Conservation (phyloP, 257 asterid species). For the Nicotiana knightiana region DNA sequence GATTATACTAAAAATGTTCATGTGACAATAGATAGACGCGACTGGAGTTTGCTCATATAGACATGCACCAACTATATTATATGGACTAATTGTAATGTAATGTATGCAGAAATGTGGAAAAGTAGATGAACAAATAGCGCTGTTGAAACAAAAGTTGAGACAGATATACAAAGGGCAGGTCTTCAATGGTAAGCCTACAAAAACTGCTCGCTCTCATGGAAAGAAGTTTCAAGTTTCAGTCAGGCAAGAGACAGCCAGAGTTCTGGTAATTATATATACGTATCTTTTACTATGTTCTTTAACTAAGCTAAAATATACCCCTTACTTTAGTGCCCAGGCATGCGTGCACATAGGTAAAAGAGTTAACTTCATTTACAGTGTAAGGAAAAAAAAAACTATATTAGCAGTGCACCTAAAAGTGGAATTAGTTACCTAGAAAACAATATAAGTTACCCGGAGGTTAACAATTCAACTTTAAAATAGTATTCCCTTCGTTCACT, state of each 20-base stretch:
- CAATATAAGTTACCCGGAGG: too few relatives aligned
- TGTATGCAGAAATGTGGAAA: constrained; percentile 65
- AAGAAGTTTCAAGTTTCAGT: constrained; percentile 85
- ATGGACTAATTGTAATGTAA: not conserved
- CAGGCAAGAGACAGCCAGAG: constrained; percentile 67
- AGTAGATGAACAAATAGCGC: constrained; percentile 65
- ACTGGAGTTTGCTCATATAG: not conserved
- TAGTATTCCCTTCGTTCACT: too few relatives aligned
- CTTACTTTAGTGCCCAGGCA: not conserved
- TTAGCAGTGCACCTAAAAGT: too few relatives aligned
- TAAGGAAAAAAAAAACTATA: too few relatives aligned
- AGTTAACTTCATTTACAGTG: too few relatives aligned
- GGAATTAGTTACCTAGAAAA: too few relatives aligned
- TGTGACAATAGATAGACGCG: not conserved
- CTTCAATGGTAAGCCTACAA: constrained; percentile 79
- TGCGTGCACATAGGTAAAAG: not conserved
- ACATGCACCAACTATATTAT: not conserved
- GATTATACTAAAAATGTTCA: not conserved
- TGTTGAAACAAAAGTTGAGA: constrained; percentile 75
- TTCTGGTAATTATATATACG: constrained; percentile 32
- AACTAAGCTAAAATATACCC: not conserved
- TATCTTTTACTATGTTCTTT: not conserved
- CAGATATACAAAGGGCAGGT: constrained; percentile 66
- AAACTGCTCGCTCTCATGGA: constrained; percentile 88
- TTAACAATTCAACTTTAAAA: too few relatives aligned